Evolutionary conservation across 2,329 filamentous ascomycete species (phyloP), one percentile per base, ranked within the genome.

Genomic region (Penicillium sp.): DNA sequence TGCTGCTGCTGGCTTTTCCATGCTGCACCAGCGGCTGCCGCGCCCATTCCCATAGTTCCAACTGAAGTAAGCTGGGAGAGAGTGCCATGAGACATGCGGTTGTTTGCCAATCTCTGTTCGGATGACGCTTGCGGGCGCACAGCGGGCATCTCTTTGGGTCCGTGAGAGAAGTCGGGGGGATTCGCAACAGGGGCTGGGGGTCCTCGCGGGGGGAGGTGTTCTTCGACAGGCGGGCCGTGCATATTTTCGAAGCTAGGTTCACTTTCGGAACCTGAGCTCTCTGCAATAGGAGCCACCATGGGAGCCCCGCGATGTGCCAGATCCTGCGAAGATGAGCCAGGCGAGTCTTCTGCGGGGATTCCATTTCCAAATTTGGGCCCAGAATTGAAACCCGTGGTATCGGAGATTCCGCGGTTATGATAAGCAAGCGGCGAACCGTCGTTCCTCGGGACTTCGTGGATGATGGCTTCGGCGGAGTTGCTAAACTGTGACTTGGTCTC

Each of bases 91-190:
- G 94, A 96, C 71, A 97, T 86, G 21, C 91, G 87, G 63, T 88
- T 92, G 63, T 91, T 94, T 48, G 90, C 91, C 60, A 86, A 86
- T 58, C 90, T 87, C 65, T 93, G 80, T 68, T 94, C 90, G 13
- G 89, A 84, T 29, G 91, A 87, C 54, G 90, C 85, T 63, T 89
- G 86, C 0, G 90, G 90, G 58, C 85, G 85, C 55, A 83, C 86
- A 1, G 81, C 79, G 5, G 92, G 92, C 46, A 85, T 83, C 48
- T 88, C 83, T 56, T 88, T 85, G 11, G 92, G 85, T 36, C 83
- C 81, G 71, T 96, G 91, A 45, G 86, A 83, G 70, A 97, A 93
- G 10, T 85, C 86, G 3, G 93, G 93, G 1, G 93, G 92, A 5
- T 81, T 79, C 5, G 84, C 84, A 18, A 97, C 91, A 7, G 90